Evolutionary conservation across 305 asterid genomes (phyloP).

Genomic region (Lippia alba): DNA sequence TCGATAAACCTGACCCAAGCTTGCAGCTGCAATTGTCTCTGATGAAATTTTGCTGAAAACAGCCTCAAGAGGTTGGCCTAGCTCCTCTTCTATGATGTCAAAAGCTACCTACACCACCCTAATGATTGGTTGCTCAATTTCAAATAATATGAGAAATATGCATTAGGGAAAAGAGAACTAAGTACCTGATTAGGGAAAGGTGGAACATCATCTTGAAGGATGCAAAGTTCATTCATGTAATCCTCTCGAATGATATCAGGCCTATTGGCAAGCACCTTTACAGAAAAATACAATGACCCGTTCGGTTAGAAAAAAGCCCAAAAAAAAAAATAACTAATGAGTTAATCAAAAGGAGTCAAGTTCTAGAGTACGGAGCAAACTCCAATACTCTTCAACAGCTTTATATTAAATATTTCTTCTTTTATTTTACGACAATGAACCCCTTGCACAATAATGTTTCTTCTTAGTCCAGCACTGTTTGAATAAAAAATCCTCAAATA

Average conservation of each 20-base stretch:
- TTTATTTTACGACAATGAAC: not conserved
- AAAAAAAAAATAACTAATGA: not conserved
- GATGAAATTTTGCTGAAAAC: conserved; percentile 94
- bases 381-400: not conserved
- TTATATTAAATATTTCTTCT: not conserved
- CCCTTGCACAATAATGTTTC: not conserved
- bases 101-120: conserved; percentile 94
- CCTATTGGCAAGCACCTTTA: conserved; percentile 93
- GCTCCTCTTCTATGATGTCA: conserved; percentile 94
- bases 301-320: conserved; percentile 13
- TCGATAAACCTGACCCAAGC: conserved; percentile 99
- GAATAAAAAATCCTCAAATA: conserved; percentile 3
- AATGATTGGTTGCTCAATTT: conserved; percentile 50
- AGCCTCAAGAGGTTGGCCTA: conserved; percentile 98
- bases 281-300: not conserved
- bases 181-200: conserved; percentile 93
- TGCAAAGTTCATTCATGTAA: conserved; percentile 98
- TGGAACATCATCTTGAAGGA: conserved; percentile 99
- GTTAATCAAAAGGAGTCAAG: not conserved
- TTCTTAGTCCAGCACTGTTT: conserved; percentile 11
- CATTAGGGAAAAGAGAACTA: conserved; percentile 39
- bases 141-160: conserved; percentile 34
- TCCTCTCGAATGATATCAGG: conserved; percentile 99
- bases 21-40: conserved; percentile 96
- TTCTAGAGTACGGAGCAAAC: not conserved